Evolutionary conservation across 1,284 basidiomycete genomes (phyloP).

Genomic region (Fomitopsis pinicola): DNA sequence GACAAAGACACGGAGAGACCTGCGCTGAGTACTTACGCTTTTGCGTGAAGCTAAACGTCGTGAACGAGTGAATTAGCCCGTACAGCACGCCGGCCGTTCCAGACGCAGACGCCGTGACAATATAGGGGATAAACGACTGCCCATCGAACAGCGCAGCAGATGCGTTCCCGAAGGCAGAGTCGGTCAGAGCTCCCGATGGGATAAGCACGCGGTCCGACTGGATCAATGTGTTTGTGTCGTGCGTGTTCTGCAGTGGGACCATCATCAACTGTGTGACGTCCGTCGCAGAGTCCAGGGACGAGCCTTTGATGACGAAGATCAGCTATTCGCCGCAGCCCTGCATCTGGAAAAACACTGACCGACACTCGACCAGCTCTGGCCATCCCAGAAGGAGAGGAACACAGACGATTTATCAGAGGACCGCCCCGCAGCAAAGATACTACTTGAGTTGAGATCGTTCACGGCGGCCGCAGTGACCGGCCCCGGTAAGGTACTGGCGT

Average conservation of each 20-base stretch:
- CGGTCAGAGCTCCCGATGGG: constrained; percentile 78
- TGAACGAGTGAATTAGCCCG: constrained; percentile 78
- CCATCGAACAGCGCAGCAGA: constrained; percentile 91
- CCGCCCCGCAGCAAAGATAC: constrained; percentile 89
- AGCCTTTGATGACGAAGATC: constrained; percentile 32
- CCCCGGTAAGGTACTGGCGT: constrained; percentile 68
- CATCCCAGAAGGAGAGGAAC: constrained; percentile 84
- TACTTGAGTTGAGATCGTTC: constrained; percentile 76
- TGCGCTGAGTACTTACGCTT: constrained; percentile 48
- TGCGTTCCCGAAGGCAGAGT: constrained; percentile 70
- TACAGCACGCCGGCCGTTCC: constrained; percentile 75
- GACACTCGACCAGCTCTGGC: constrained; percentile 64
- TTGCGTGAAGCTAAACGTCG: constrained; percentile 71
- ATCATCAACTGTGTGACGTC: constrained; percentile 83
- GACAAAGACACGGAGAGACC: not conserved
- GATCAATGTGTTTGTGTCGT: constrained; percentile 67
- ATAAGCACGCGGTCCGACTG: constrained; percentile 88
- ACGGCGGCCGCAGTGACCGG: constrained; percentile 87
- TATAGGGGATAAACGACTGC: constrained; percentile 77
- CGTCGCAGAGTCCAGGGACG: constrained; percentile 48
- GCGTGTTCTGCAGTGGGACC: constrained; percentile 81
- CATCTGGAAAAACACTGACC: constrained; percentile 34
- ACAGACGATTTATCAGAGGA: constrained; percentile 54
- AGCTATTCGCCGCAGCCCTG: not conserved
- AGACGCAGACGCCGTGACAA: constrained; percentile 62